These are phyloP conservation scores for Chaetomium sp. DNA, from an alignment of 2,329 filamentous ascomycete genomes.

Conservation along the genomic window DNA sequence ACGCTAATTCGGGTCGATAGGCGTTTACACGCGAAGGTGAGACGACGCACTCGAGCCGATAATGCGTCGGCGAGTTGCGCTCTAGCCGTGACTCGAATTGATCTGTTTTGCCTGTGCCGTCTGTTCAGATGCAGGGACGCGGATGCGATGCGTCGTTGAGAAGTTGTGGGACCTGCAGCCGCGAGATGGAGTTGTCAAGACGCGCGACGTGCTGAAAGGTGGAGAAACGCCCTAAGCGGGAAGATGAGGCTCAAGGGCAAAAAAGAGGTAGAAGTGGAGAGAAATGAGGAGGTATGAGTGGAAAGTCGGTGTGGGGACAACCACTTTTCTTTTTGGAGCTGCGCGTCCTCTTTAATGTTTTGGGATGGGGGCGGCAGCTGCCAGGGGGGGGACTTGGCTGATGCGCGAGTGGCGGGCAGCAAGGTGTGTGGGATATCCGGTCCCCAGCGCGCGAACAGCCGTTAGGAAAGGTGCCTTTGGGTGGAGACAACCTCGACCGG, in stretches of 20 bases:
- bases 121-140: constrained; percentile 17
- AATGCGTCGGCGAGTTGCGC: background rate
- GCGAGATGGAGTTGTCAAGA: constrained; percentile 30
- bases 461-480: constrained; percentile 29
- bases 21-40: constrained; percentile 18
- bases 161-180: constrained; percentile 28
- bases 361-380: constrained; percentile 26
- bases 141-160: constrained; percentile 24
- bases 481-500: constrained; percentile 28
- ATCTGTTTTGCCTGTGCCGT: background rate
- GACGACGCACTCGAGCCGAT: constrained; percentile 7
- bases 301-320: constrained; percentile 51
- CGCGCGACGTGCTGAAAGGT: constrained; percentile 32
- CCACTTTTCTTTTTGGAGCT: constrained; percentile 49
- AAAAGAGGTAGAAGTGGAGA: constrained; percentile 42
- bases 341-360: constrained; percentile 38
- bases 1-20: constrained; percentile 15
- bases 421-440: constrained; percentile 26
- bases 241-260: constrained; percentile 38
- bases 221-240: constrained; percentile 36
- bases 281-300: constrained; percentile 47
- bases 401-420: constrained; percentile 31
- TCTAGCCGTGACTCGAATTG: background rate
- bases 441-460: constrained; percentile 30
- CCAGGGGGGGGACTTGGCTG: constrained; percentile 34